These are phyloP conservation scores for Thelonectria discophora DNA, from an alignment of 2,329 filamentous ascomycete genomes.

Conservation along the genomic window DNA sequence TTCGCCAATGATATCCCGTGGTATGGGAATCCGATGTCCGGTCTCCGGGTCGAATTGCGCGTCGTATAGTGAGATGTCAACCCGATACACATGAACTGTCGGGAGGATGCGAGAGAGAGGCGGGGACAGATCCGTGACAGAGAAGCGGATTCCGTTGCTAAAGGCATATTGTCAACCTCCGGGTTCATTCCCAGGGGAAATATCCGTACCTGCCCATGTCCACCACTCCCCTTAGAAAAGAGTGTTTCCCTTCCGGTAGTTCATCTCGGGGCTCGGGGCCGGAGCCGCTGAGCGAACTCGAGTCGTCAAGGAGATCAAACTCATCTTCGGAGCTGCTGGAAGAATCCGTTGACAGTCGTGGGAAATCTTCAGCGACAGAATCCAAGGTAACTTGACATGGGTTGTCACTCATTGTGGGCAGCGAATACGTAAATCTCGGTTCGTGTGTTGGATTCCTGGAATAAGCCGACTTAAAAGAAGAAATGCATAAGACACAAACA, in stretches of 20 bases:
- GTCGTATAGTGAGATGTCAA: conserved; percentile 46
- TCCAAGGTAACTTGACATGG: too few relatives aligned
- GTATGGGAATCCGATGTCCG: conserved; percentile 44
- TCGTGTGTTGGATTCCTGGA: background rate
- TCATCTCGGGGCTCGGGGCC: background rate
- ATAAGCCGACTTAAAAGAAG: background rate
- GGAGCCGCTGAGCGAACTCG: background rate
- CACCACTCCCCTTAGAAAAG: conserved; percentile 24
- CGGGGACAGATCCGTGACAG: conserved; percentile 59
- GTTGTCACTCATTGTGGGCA: background rate
- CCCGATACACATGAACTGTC: conserved; percentile 46
- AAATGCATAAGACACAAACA: background rate
- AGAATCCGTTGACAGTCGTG: conserved; percentile 7
- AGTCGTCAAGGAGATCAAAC: conserved; percentile 9
- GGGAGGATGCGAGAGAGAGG: conserved; percentile 69
- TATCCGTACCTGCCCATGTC: conserved; percentile 29
- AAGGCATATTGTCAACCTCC: conserved; percentile 19
- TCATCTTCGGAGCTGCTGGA: conserved; percentile 9
- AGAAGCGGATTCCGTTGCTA: conserved; percentile 78
- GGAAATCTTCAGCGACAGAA: background rate
- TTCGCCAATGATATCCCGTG: conserved; percentile 38
- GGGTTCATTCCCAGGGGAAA: background rate
- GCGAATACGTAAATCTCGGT: background rate
- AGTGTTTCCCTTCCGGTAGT: background rate
- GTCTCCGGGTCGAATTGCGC: conserved; percentile 46